Evolutionary conservation across 1,284 basidiomycete species (phyloP), one percentile per base, ranked within the genome.

Genomic region (Moesziomyces sp.): DNA sequence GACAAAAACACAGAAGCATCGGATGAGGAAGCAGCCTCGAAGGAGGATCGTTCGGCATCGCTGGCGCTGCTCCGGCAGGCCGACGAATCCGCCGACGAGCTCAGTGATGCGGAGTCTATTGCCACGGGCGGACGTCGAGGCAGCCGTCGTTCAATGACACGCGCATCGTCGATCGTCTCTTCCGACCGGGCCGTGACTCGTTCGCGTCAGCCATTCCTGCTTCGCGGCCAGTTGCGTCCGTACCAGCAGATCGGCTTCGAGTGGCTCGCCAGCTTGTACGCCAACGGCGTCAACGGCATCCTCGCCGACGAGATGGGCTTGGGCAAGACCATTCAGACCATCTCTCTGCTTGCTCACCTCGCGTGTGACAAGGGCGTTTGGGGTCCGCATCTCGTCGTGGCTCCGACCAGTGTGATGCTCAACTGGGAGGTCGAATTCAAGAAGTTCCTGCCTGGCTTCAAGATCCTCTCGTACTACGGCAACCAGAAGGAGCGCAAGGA

Each of bases 371-470:
- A 91, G 53, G 95, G 95, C 7, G 93, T 96, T 64, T 97, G 95
- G 94, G 96, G 96, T 0, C 95, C 95, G 3, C 95, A 97, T 85
- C 88, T 97, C 30, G 94, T 98, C 82, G 90, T 97, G 77, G 94
- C 96, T 13, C 94, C 95, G 1, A 97, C 95, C 1, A 94, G 92
- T 67, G 95, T 97, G 59, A 89, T 98, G 70, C 88, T 97, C 61
- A 97, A 98, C 83, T 98, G 95, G 95, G 95, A 97, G 84, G 96
- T 97, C 92, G 95, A 97, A 84, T 97, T 97, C 87, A 97, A 97
- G 85, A 97, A 97, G 85, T 97, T 97, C 83, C 87, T 97, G 3
- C 95, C 95, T 0, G 95, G 94, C 1, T 95, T 97, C 88, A 92
- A 90, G 78, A 90, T 93, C 58, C 87, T 98, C 40, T 92, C 93